Evolutionary conservation across 306 rosid species (phyloP), one percentile per base, ranked within the genome.

Genomic region (Acacia confusa): DNA sequence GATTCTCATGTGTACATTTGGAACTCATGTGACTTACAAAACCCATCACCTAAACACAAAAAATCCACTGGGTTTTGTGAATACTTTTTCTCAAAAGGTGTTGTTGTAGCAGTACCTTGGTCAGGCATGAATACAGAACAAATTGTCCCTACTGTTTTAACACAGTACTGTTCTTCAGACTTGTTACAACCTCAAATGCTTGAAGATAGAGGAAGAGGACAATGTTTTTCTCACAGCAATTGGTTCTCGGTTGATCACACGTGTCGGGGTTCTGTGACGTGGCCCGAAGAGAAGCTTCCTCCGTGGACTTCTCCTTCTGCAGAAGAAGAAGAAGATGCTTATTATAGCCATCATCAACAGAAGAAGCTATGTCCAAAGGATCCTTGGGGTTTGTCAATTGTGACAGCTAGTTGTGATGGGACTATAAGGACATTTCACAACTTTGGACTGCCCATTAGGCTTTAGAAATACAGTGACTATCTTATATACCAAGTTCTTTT

Each of bases 251-350:
- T 82, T 22, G 94, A 95, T 36, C 88, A 86, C 19, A 7, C 88
- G 2, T 85, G 89, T 86, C 85, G 87, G 24, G 88, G 92, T 5
- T 87, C 97, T 3, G 86, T 84, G 75, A 95, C 97, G 30, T 93
- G 98, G 99, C 99, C 98, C 0, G 96, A 92, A 72, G 99, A 95
- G 90, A 89, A 91, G 79, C 97, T 93, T 72, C 93, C 97, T 4
- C 55, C 50, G 2, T 89, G 91, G 84, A 88, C 83, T 68, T 68
- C 79, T 55, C 87, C 88, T 25, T 65, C 20, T 65, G 24, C 40
- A 28, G 40, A 28, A 63, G 70, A 65, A 5, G 70, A 20, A 36
- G 57, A 50, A 12, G 50, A 45, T 1, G 25, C 60, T 53, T 9
- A 34, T 65, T 6, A 11, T 68, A 1, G 28, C 4, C 47, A 68